phyloP scores from a whole-genome alignment of 2,329 filamentous ascomycete species.

The Aspergillus novoparasiticus region DNA sequence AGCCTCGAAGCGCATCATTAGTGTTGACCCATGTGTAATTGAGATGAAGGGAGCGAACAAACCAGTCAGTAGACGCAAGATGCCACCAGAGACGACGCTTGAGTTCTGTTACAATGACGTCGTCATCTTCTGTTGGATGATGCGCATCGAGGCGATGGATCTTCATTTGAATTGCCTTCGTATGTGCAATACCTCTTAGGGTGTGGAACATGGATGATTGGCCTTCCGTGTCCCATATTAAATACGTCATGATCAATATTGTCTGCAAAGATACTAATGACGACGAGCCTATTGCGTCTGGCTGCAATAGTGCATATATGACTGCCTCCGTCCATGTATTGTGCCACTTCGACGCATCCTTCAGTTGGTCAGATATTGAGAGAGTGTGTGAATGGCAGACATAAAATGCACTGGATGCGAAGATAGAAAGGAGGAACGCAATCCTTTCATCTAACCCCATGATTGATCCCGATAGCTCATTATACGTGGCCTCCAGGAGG shows the following conservation, averaged over 20 bases:
- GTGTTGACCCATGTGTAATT: background rate
- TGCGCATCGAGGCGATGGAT: background rate
- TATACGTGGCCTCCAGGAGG: background rate
- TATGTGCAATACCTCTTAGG: constrained; percentile 1
- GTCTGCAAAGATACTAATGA: background rate
- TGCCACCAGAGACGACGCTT: constrained; percentile 6
- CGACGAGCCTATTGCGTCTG: background rate
- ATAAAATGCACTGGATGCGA: background rate
- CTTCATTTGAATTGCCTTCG: constrained; percentile 4
- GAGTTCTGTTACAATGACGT: background rate
- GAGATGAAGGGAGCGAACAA: background rate
- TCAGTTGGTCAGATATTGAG: background rate
- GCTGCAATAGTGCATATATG: background rate
- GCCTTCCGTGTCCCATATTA: constrained; percentile 7
- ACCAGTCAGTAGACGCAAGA: constrained; percentile 4
- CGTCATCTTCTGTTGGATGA: background rate
- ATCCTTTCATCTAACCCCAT: background rate
- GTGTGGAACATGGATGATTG: constrained; percentile 3
- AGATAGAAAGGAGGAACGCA: background rate
- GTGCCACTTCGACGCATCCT: background rate
- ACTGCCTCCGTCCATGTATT: background rate
- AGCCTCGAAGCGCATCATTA: background rate
- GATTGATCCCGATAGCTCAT: background rate
- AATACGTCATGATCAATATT: background rate
- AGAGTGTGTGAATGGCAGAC: background rate